These are phyloP conservation scores for Phytophthora agathidicida DNA, from an alignment of 352 stramenopile genomes.

Conservation along the genomic window DNA sequence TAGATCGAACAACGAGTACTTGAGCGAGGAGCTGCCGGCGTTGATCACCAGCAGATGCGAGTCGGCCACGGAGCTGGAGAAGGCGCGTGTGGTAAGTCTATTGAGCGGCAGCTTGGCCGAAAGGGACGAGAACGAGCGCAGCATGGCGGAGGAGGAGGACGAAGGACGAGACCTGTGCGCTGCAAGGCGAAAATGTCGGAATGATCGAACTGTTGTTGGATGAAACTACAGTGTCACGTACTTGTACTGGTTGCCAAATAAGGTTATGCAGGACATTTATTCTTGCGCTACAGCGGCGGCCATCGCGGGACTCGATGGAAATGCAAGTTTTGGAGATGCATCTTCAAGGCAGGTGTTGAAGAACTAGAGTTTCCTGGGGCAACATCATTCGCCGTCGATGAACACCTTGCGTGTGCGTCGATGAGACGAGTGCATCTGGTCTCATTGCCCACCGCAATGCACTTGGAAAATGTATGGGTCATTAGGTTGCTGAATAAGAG, in stretches of 20 bases:
- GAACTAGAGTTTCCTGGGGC: not conserved
- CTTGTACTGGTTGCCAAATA: constrained; percentile 13
- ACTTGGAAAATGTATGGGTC: constrained; percentile 16
- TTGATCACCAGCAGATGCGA: constrained; percentile 76
- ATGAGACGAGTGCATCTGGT: constrained; percentile 3
- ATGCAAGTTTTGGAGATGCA: constrained; percentile 12
- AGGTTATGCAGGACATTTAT: no score
- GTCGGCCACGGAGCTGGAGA: constrained; percentile 28
- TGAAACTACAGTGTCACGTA: constrained; percentile 9
- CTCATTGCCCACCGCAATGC: not conserved
- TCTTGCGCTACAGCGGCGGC: no score
- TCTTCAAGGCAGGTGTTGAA: constrained; percentile 23
- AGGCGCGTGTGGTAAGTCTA: constrained; percentile 26
- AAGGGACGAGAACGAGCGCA: constrained; percentile 31
- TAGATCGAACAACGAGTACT: constrained; percentile 85
- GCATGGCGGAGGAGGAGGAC: constrained; percentile 7
- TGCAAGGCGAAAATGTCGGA: constrained; percentile 20
- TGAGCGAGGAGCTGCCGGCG: constrained; percentile 82
- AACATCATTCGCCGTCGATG: no score
- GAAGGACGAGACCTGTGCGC: constrained; percentile 4
- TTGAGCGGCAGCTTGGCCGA: constrained; percentile 16
- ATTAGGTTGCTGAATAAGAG: not conserved
- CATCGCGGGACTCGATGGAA: not conserved
- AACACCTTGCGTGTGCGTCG: constrained; percentile 16
- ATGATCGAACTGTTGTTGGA: constrained; percentile 21